Base-by-base conservation (phyloP, 164 flowering plant genomes). In the Dillenia suffruticosa region DNA sequence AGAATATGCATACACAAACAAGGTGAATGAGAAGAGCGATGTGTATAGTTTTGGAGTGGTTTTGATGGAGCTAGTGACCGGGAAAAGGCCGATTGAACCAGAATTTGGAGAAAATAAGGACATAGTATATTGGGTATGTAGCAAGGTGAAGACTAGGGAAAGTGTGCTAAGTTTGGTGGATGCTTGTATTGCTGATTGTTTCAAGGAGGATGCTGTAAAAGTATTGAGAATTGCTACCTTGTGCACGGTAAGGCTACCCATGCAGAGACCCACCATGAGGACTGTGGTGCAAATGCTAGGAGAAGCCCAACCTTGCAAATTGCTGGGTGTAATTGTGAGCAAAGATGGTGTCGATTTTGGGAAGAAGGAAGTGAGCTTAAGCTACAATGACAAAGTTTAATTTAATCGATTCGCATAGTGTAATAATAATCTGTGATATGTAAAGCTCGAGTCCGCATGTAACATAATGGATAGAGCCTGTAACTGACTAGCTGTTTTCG, bases 41-140 rank as follows among this genome's bases (percentile, higher is more conserved):
- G 81, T 82, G 45, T 84, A 87, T 46, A 84, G 89, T 64, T 87
- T 81, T 47, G 88, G 92, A 16, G 88, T 84, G 12, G 89, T 87
- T 7, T 57, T 87, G 46, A 77, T 82, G 96, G 90, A 81, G 81
- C 75, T 82, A 43, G 84, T 83, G 74, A 85, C 78, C 10, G 87
- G 84, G 60, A 86, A 77, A 66, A 84, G 66, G 76, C 90, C 84
- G 10, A 74, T 84, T 0, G 87, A 84, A 64, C 65, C 81, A 0
- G 87, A 81, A 56, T 84, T 40, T 16, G 84, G 89, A 22, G 85
- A 82, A 57, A 76, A 65, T 70, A 79, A 71, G 59, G 81, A 81
- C 73, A 74, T 84, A 16, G 89, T 82, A 17, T 59, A 49, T 5
- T 84, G 87, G 87, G 80, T 82, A 0, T 58, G 58, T 48, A 74